phyloP scores from a whole-genome alignment of 495 filamentous ascomycete genomes.

The Aspergillus ostianus region DNA sequence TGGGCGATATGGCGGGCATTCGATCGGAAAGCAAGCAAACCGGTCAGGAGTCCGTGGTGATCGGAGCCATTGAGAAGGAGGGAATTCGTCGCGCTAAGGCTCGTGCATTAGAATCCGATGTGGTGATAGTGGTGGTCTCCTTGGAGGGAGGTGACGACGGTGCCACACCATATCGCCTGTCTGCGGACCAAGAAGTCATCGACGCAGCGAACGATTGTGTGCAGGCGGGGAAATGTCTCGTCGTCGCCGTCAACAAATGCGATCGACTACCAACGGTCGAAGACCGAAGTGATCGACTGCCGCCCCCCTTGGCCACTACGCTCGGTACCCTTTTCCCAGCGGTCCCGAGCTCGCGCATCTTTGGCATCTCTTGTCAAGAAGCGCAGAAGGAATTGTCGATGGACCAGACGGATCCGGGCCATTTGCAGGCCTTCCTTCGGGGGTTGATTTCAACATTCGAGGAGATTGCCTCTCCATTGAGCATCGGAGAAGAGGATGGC shows the following conservation, averaged over 20 bases:
- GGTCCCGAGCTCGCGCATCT: constrained; percentile 45
- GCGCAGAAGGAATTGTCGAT: constrained; percentile 16
- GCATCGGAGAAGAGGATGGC: constrained; percentile 35
- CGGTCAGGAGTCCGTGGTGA: constrained; percentile 21
- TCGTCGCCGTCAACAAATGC: constrained; percentile 81
- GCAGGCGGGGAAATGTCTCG: constrained; percentile 54
- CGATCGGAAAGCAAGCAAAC: constrained; percentile 35
- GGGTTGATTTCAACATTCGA: constrained; percentile 67
- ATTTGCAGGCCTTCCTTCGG: constrained; percentile 66
- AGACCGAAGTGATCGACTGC: constrained; percentile 12
- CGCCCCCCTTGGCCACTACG: constrained; percentile 17
- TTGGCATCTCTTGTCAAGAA: constrained; percentile 69
- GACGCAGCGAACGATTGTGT: constrained; percentile 55
- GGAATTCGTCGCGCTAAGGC: constrained; percentile 84
- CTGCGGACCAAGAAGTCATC: constrained; percentile 57
- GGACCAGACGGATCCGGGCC: constrained; percentile 52
- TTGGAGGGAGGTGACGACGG: constrained; percentile 49
- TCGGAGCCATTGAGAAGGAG: constrained; percentile 81
- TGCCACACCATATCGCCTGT: constrained; percentile 29
- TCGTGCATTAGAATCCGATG: constrained; percentile 78
- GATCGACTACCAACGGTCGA: constrained; percentile 50
- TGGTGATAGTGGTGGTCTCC: constrained; percentile 78
- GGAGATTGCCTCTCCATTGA: constrained; percentile 63
- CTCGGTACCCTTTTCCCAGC: constrained; percentile 33
- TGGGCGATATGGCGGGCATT: constrained; percentile 92